These are phyloP conservation scores for Aspergillus ellipticus DNA, from an alignment of 495 filamentous ascomycete species.

Conservation along the genomic window DNA sequence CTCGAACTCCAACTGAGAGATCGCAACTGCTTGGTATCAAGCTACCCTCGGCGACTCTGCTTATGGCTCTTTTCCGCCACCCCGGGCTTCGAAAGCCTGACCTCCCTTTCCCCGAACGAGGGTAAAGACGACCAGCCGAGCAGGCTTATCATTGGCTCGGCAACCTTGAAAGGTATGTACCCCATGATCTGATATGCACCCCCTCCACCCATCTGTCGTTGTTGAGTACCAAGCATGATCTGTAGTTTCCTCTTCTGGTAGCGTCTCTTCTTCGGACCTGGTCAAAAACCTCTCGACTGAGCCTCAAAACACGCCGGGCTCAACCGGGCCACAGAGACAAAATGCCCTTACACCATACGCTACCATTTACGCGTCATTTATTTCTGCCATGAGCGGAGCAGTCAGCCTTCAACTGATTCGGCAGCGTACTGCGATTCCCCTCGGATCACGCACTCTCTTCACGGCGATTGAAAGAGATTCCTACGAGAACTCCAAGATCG, in stretches of 20 bases:
- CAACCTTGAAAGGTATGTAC: conserved; percentile 36
- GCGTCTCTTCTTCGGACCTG: conserved; percentile 34
- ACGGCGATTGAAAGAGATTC: conserved; percentile 31
- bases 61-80: conserved; percentile 44
- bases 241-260: conserved; percentile 42
- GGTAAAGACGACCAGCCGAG: conserved; percentile 29
- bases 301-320: conserved; percentile 18
- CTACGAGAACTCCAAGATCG: conserved; percentile 29
- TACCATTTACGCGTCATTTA: conserved; percentile 44
- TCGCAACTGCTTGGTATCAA: conserved; percentile 39
- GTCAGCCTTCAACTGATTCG: conserved; percentile 40
- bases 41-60: conserved; percentile 39
- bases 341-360: conserved; percentile 28
- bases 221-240: background rate
- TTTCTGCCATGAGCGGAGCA: conserved; percentile 41
- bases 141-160: conserved; percentile 32
- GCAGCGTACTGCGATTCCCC: conserved; percentile 35
- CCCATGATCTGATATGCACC: background rate
- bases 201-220: background rate
- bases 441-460: conserved; percentile 44
- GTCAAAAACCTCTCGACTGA: conserved; percentile 38
- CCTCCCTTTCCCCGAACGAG: conserved; percentile 25
- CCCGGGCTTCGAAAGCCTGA: conserved; percentile 38
- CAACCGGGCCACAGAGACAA: conserved; percentile 26
- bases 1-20: conserved; percentile 39